Conservation (phyloP, 352 stramenopile species). For the Aphanomyces astaci region DNA sequence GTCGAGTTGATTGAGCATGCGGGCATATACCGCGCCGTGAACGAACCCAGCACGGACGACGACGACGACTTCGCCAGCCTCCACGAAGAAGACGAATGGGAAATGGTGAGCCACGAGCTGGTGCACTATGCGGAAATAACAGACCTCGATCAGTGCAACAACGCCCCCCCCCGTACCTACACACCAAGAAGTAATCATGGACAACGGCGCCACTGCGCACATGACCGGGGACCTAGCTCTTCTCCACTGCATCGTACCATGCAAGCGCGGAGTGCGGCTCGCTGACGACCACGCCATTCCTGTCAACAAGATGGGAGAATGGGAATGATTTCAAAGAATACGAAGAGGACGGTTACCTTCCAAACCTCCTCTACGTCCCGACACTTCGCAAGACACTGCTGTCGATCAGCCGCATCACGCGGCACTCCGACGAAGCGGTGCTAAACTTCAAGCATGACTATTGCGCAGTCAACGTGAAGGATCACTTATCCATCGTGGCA, state of each 20-base stretch:
- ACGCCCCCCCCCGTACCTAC: not conserved
- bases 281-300: constrained; percentile 20
- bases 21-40: not conserved
- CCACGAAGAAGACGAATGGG: not conserved
- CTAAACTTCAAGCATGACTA: not conserved
- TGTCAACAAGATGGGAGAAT: constrained; percentile 22
- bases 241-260: not conserved
- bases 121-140: not conserved
- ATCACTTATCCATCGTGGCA: not conserved
- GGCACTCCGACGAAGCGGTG: not conserved
- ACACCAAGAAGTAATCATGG: not conserved
- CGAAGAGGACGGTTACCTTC: constrained; percentile 7
- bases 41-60: not conserved
- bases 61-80: too few relatives aligned
- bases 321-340: constrained; percentile 7
- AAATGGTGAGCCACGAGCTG: not conserved
- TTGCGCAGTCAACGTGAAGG: not conserved
- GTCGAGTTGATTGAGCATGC: not conserved
- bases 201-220: constrained; percentile 28
- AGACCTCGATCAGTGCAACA: not conserved
- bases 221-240: constrained; percentile 24
- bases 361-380: constrained; percentile 26
- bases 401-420: not conserved
- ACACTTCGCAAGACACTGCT: constrained; percentile 4
- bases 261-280: constrained; percentile 16